Conservation (phyloP, 2,329 filamentous ascomycete genomes). For the Verticillium alfalfae region DNA sequence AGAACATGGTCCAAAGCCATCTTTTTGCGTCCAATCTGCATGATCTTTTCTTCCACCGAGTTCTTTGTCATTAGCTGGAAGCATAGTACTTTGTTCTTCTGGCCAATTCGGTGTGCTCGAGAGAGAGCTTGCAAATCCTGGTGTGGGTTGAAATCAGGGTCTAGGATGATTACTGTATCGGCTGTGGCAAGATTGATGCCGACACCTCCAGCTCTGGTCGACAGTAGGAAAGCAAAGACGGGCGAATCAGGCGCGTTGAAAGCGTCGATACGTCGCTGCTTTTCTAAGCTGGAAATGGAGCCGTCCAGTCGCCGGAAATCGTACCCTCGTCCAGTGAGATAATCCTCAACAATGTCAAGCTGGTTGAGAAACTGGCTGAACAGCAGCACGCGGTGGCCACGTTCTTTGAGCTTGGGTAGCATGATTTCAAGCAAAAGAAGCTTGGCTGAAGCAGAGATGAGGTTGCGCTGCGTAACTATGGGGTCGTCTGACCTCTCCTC, state of each 20-base stretch:
- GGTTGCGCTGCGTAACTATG: slow-evolving; percentile 64
- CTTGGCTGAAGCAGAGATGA: slow-evolving; percentile 89
- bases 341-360: slow-evolving; percentile 88
- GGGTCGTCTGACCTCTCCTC: slow-evolving; percentile 70
- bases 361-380: slow-evolving; percentile 94
- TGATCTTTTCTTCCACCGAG: slow-evolving; percentile 90
- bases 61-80: slow-evolving; percentile 90
- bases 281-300: slow-evolving; percentile 72
- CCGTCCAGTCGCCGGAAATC: slow-evolving; percentile 80
- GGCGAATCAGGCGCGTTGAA: slow-evolving; percentile 82
- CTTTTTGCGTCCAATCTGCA: slow-evolving; percentile 93
- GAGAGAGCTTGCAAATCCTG: slow-evolving; percentile 96
- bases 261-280: slow-evolving; percentile 89
- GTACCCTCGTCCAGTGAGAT: slow-evolving; percentile 70
- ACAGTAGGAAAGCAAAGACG: slow-evolving; percentile 86
- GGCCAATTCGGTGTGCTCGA: slow-evolving; percentile 90
- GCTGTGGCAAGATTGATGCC: slow-evolving; percentile 97
- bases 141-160: slow-evolving; percentile 96
- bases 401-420: slow-evolving; percentile 78
- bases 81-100: slow-evolving; percentile 91
- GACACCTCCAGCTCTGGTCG: slow-evolving; percentile 90
- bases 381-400: slow-evolving; percentile 85
- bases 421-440: slow-evolving; percentile 78
- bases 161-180: slow-evolving; percentile 95
- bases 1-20: slow-evolving; percentile 93